Evolutionary conservation across 2,329 filamentous ascomycete genomes (phyloP).

Genomic region (Rasamsonia emersonii): DNA sequence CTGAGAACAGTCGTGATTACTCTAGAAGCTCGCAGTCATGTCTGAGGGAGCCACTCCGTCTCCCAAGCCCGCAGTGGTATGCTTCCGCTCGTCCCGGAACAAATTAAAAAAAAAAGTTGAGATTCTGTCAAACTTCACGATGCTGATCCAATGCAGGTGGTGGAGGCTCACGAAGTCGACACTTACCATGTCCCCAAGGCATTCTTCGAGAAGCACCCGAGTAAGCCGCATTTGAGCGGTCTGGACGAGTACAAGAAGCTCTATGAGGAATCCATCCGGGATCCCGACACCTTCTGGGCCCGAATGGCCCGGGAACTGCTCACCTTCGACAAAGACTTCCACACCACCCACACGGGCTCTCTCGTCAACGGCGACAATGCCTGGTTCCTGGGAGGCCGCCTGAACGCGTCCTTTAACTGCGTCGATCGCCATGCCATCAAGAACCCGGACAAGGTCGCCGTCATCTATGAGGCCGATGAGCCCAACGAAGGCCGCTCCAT

Average conservation of each 20-base stretch:
- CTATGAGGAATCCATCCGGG: conserved; percentile 76
- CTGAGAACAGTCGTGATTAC: too few relatives aligned
- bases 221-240: conserved; percentile 50
- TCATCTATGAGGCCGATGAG: conserved; percentile 98
- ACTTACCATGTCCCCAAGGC: conserved; percentile 49
- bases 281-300: conserved; percentile 87
- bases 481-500: conserved; percentile 76
- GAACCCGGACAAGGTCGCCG: conserved; percentile 84
- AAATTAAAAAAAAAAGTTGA: conserved; percentile 5
- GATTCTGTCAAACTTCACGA: too few relatives aligned
- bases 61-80: conserved; percentile 33
- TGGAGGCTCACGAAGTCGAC: conserved; percentile 41
- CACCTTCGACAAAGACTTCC: conserved; percentile 83
- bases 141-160: conserved; percentile 30
- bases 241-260: conserved; percentile 56
- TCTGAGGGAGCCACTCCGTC: conserved; percentile 26
- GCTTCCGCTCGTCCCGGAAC: conserved; percentile 9
- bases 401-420: conserved; percentile 97
- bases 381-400: conserved; percentile 88
- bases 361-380: conserved; percentile 73
- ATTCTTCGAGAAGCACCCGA: conserved; percentile 52
- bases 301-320: conserved; percentile 78
- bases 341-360: conserved; percentile 74
- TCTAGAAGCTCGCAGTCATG: too few relatives aligned
- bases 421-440: conserved; percentile 95